Base-by-base conservation (phyloP, 2,329 filamentous ascomycete species). In the Microthyrium microscopicum region DNA sequence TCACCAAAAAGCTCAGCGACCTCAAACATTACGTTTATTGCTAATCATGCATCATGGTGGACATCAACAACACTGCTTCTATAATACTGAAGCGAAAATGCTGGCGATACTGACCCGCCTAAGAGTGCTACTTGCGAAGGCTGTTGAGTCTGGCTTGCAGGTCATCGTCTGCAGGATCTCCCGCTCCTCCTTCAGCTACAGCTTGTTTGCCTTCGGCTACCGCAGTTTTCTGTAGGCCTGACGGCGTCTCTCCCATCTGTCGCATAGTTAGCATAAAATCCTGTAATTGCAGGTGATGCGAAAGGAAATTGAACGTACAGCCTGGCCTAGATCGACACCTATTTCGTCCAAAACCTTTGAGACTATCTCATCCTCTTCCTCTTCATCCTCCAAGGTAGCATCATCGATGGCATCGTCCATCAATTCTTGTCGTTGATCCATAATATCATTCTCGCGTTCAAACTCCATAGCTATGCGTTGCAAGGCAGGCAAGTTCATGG, bases 341-440 rank as follows among this genome's bases (percentile, higher is more conserved):
- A 98, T 93, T 58, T 95, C 89, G 51, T 95, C 89, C 47, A 98
- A 57, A 4, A 98, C 82, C 57, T 94, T 84, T 47, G 93, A 91
- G 21, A 98, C 84, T 9, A 95, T 81, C 53, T 98, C 89, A 46
- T 98, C 89, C 54, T 95, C 89, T 46, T 93, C 89, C 50, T 98
- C 89, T 40, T 92, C 74, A 36, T 77, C 73, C 24, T 92, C 64
- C 17, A 91, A 89, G 47, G 89, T 94, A 31, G 87, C 85, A 53
- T 98, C 89, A 52, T 98, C 89, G 39, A 98, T 89, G 15, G 84
- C 87, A 56, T 95, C 89, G 51, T 95, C 87, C 89, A 98, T 95
- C 81, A 98, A 94, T 57, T 95, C 89, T 55, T 95, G 85, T 42
- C 89, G 72, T 58, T 95, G 84, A 46, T 98, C 89, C 89, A 98